Base-by-base conservation (phyloP, 768 basidiomycete genomes). In the Suillus bovinus region DNA sequence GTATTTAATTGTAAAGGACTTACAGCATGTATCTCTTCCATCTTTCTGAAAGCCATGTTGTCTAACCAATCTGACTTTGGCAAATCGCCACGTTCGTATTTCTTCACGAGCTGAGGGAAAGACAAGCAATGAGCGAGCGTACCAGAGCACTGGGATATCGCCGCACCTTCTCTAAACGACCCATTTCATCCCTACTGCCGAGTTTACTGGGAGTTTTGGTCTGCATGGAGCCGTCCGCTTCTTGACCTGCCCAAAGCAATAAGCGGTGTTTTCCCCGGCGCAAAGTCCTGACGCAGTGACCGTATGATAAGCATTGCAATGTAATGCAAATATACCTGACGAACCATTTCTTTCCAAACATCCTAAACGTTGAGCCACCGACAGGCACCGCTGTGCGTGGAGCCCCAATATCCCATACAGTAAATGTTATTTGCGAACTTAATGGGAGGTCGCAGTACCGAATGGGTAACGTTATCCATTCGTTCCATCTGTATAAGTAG, bases 41-140 rank as follows among this genome's bases (percentile, higher is more conserved):
- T 96, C 78, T 91, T 93, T 52, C 96, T 81, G 78, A 98, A 99
- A 7, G 92, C 88, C 77, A 97, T 76, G 64, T 91, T 90, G 71
- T 99, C 96, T 8, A 99, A 78, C 97, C 97, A 99, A 61, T 99
- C 97, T 2, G 93, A 90, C 74, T 95, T 94, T 2, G 90, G 86
- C 34, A 99, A 81, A 72, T 99, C 97, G 0, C 95, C 95, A 17
- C 94, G 83, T 69, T 98, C 95, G 68, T 96, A 95, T 74, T 97
- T 97, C 81, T 98, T 97, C 59, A 99, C 91, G 20, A 91, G 81
- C 89, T 92, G 60, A 36, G 11, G 17, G 38, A 27, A 53, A 56
- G 13, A 24, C 38, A 47, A 22, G 72, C 64, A 76, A 80, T 66
- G 22, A 76, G 65, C 72, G 76, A 52, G 31, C 14, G 5, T 27